phyloP scores from a whole-genome alignment of 495 filamentous ascomycete species.

The Xylaria sp. region DNA sequence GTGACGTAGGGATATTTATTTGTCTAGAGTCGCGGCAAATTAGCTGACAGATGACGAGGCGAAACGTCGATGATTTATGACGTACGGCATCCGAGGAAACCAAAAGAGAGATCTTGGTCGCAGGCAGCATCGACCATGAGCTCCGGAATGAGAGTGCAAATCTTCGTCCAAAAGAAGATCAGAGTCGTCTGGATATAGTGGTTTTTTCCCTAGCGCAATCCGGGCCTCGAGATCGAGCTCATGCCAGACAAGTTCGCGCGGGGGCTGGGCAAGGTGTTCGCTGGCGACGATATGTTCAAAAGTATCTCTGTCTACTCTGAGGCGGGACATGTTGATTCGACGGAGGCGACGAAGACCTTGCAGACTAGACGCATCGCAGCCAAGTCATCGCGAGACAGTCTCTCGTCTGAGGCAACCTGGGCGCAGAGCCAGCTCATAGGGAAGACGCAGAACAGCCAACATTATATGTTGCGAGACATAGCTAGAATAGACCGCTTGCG shows the following conservation, averaged over 20 bases:
- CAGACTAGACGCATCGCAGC: neutral
- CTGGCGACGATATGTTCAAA: slow-evolving; percentile 2
- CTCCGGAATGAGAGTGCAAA: neutral
- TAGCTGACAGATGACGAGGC: neutral
- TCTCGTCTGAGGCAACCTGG: neutral
- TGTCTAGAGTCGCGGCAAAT: neutral
- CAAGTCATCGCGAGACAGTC: neutral
- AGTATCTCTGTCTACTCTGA: neutral
- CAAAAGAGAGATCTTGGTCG: neutral
- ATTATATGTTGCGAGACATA: neutral
- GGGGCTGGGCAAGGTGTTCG: neutral
- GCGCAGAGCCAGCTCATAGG: neutral
- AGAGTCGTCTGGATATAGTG: neutral
- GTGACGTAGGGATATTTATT: neutral
- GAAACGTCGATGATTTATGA: neutral
- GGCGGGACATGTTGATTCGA: neutral
- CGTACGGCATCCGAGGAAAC: neutral
- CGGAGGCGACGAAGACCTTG: neutral
- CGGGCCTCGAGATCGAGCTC: slow-evolving; percentile 2
- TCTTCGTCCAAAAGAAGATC: neutral
- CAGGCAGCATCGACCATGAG: neutral
- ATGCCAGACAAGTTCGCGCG: neutral
- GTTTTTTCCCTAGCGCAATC: neutral
- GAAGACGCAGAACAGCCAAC: neutral
- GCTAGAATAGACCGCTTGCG: neutral